Base-by-base conservation (phyloP, 1,139 yeast species). In the Hansenula lynferdii region DNA sequence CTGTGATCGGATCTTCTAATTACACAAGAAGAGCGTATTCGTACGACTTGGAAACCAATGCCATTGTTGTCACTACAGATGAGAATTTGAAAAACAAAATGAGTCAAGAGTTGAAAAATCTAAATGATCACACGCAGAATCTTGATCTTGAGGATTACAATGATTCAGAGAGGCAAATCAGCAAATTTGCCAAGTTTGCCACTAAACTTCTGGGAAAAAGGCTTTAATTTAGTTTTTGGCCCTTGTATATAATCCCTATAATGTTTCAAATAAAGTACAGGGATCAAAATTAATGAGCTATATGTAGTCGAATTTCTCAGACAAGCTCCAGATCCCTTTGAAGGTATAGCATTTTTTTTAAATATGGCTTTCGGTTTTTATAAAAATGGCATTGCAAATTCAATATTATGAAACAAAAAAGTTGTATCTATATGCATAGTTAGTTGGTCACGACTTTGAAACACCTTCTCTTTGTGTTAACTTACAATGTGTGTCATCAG, bases 1-100 rank as follows among this genome's bases (percentile, higher is more conserved):
- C 97, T 0, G 78, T 90, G 4, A 72, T 92, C 40, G 98, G 98
- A 1, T 86, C 96, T 1, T 87, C 97, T 0, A 92, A 92, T 58
- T 92, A 89, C 58, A 94, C 98, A 0, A 77, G 84, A 47, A 70
- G 99, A 43, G 90, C 97, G 0, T 92, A 92, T 55, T 72, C 84
- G 10, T 75, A 81, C 43, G 99, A 92, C 58, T 69, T 92, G 47
- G 99, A 92, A 62, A 75, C 92, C 10, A 90, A 92, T 57, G 94
- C 90, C 1, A 65, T 90, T 4, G 61, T 90, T 4, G 65, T 89
- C 20, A 90, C 97, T 3, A 73, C 68, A 42, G 92, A 86, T 57
- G 64, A 68, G 11, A 67, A 61, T 2, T 68, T 92, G 46, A 80
- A 81, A 54, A 43, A 49, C 12, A 59, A 66, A 39, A 80, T 90